Percentiles rank a stretch among this genome's conserved stretches.
These are phyloP conservation scores for Lyophyllum decastes DNA, from an alignment of 768 basidiomycete species.

Conservation along the genomic window DNA sequence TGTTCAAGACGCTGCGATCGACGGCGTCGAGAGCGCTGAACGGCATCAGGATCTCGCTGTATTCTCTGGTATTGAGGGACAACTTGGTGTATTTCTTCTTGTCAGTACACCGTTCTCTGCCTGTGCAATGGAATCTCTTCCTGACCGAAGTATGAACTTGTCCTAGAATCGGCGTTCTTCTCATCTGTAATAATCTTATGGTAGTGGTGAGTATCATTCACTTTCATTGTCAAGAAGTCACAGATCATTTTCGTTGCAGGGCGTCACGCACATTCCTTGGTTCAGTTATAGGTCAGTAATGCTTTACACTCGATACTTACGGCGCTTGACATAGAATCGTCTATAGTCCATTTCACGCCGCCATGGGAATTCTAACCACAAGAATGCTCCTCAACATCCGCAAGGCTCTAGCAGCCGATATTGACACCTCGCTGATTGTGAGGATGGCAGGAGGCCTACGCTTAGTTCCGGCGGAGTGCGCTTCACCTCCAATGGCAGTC, in stretches of 20 bases:
- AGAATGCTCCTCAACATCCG: conserved; percentile 48
- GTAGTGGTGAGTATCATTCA: conserved; percentile 30
- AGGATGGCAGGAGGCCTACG: neutral
- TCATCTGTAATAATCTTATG: conserved; percentile 50
- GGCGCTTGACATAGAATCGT: neutral
- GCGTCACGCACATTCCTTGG: conserved; percentile 47
- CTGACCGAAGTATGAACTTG: neutral
- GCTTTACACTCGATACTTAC: neutral
- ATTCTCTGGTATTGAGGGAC: conserved; percentile 39
- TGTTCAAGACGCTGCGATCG: conserved; percentile 34
- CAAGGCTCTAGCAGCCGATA: conserved; percentile 27
- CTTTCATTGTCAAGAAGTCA: neutral
- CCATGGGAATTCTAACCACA: conserved; percentile 45
- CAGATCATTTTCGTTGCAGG: conserved; percentile 22
- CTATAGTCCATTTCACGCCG: conserved; percentile 46
- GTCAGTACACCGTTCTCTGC: conserved; percentile 21
- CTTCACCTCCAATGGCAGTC: neutral
- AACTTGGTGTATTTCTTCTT: conserved; percentile 47
- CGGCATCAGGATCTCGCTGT: conserved; percentile 29
- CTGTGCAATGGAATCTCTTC: neutral
- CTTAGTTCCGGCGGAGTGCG: neutral
- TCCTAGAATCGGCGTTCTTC: conserved; percentile 35
- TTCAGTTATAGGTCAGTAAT: conserved; percentile 44
- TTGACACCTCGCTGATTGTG: neutral
- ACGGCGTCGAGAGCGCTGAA: conserved; percentile 23